Conservation (phyloP, 2,329 filamentous ascomycete genomes). For the Colletotrichum falcatum region DNA sequence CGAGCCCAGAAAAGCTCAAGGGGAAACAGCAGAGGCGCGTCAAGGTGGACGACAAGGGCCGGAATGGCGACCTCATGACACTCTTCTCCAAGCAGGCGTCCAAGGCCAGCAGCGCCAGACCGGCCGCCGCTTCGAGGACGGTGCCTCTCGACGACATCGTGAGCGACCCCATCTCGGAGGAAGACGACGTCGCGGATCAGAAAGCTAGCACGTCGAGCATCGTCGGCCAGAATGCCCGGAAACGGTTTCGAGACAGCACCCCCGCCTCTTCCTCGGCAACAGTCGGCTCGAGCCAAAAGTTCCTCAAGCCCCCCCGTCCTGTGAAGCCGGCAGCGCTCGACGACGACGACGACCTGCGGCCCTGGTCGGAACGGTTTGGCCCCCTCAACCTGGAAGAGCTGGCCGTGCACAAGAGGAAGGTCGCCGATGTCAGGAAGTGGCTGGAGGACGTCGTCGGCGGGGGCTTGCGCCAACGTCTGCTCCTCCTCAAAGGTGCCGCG, state of each 20-base stretch:
- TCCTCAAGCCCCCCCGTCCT: conserved; percentile 58
- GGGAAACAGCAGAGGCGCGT: conserved; percentile 48
- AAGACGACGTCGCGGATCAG: conserved; percentile 66
- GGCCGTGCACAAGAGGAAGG: conserved; percentile 94
- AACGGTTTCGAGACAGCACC: conserved; percentile 58
- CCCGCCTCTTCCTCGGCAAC: conserved; percentile 14
- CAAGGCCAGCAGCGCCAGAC: conserved; percentile 48
- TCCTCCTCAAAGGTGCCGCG: conserved; percentile 90
- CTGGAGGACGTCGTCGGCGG: conserved; percentile 79
- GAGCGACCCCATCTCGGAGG: conserved; percentile 70
- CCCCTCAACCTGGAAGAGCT: conserved; percentile 83
- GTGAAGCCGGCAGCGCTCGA: conserved; percentile 49
- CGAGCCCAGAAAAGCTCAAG: conserved; percentile 63
- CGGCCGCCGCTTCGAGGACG: conserved; percentile 45
- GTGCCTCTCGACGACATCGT: conserved; percentile 61
- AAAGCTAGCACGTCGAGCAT: conserved; percentile 65
- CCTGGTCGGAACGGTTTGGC: conserved; percentile 90
- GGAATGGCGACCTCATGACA: conserved; percentile 67
- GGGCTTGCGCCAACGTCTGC: conserved; percentile 74
- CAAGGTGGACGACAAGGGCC: conserved; percentile 62
- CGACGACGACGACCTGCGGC: conserved; percentile 71
- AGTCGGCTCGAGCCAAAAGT: conserved; percentile 61
- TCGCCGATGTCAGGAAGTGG: conserved; percentile 87
- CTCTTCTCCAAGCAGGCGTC: conserved; percentile 73
- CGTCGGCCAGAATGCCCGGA: conserved; percentile 67